Percentiles rank a stretch among this genome's conserved stretches.
phyloP scores from a whole-genome alignment of 2,329 filamentous ascomycete species.

The Aspergillus pseudotamarii region DNA sequence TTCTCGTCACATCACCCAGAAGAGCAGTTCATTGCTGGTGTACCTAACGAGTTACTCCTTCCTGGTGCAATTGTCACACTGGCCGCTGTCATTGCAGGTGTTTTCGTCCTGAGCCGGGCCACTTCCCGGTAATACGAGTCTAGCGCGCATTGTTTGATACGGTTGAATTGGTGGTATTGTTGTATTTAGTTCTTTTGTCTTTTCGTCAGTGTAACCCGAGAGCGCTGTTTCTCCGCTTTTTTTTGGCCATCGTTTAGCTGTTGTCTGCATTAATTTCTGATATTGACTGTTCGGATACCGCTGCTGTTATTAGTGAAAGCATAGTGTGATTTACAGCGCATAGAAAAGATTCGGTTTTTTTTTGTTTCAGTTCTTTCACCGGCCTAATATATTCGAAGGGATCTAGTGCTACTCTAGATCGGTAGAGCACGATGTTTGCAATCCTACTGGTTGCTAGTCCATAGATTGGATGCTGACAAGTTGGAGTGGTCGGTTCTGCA shows the following conservation, averaged over 20 bases:
- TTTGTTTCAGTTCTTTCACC: neutral
- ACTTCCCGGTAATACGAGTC: slow-evolving; percentile 46
- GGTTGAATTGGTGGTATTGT: neutral
- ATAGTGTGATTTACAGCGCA: slow-evolving; percentile 8
- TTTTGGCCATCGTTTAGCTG: neutral
- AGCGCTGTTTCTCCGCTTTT: slow-evolving; percentile 2
- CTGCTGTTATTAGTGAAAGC: slow-evolving; percentile 22
- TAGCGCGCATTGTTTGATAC: neutral
- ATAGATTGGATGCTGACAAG: neutral
- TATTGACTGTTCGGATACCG: slow-evolving; percentile 29
- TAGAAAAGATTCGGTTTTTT: neutral
- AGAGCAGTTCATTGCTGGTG: slow-evolving; percentile 82
- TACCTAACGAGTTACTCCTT: slow-evolving; percentile 90
- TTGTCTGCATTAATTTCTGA: slow-evolving; percentile 9
- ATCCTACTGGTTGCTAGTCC: neutral
- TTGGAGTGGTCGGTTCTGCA: neutral
- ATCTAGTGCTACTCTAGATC: neutral
- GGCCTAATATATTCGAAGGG: neutral
- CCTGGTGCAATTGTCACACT: slow-evolving; percentile 95
- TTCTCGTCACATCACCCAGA: slow-evolving; percentile 56
- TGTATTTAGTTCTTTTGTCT: slow-evolving; percentile 6
- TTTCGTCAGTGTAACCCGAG: slow-evolving; percentile 1
- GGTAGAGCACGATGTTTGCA: neutral
- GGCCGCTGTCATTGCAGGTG: slow-evolving; percentile 88
- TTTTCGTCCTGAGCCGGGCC: slow-evolving; percentile 82